Conservation (phyloP, 73 alveolate species). For the Effrenium voratum region DNA sequence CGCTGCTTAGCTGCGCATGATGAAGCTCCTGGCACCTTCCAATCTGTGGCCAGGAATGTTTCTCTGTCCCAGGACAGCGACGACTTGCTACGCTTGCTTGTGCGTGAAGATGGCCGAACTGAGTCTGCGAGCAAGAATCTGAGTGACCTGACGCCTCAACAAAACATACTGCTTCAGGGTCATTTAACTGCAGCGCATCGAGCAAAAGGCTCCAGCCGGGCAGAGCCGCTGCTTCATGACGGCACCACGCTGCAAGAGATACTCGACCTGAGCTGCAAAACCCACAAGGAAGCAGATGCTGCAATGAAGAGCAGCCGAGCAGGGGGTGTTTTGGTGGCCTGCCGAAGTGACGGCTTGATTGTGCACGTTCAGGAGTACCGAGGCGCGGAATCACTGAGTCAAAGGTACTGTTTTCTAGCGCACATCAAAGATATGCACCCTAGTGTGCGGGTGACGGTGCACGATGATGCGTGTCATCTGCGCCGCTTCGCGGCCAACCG, state of each 20-base stretch:
- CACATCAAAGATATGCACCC: neutral
- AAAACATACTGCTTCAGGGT: neutral
- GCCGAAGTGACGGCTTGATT: neutral
- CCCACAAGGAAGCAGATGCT: neutral
- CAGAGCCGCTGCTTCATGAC: neutral
- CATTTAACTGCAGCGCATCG: neutral
- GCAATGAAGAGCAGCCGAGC: neutral
- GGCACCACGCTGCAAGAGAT: neutral
- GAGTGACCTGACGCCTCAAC: neutral
- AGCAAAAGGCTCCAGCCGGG: neutral
- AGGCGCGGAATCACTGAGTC: slow-evolving; percentile 20
- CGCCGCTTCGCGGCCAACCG: slow-evolving; percentile 8
- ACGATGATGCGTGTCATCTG: slow-evolving; percentile 21
- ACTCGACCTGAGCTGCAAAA: neutral
- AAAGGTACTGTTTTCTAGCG: neutral
- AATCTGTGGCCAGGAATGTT: neutral
- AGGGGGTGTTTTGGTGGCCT: slow-evolving; percentile 14
- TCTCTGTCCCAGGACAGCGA: neutral
- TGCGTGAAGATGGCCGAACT: neutral
- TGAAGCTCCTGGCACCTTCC: neutral
- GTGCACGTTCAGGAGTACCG: neutral
- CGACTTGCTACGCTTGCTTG: neutral
- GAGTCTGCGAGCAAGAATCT: neutral
- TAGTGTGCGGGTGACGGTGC: neutral
- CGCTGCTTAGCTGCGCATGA: neutral